Evolutionary conservation across 169 alveolate species (phyloP).

Genomic region (Eimeria maxima): DNA sequence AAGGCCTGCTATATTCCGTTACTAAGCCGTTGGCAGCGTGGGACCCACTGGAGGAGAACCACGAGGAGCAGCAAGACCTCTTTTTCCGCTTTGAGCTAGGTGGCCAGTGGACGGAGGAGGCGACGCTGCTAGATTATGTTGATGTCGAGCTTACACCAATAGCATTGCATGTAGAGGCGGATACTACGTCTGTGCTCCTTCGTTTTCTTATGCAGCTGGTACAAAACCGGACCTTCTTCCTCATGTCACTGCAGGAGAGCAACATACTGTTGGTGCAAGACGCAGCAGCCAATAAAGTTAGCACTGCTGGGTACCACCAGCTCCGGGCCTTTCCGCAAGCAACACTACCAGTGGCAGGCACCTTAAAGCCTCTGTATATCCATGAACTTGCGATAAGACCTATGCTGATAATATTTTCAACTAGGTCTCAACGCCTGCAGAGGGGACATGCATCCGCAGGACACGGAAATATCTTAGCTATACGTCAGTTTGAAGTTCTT

Average conservation of each 20-base stretch:
- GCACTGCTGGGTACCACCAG: slow-evolving; percentile 54
- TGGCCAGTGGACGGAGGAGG: slow-evolving; percentile 74
- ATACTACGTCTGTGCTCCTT: slow-evolving; percentile 78
- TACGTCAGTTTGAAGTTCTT: slow-evolving; percentile 79
- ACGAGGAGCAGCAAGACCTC: background rate
- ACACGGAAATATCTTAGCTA: slow-evolving; percentile 23
- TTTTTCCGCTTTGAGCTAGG: slow-evolving; percentile 78
- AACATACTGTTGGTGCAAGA: slow-evolving; percentile 70
- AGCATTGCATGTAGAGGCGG: slow-evolving; percentile 78
- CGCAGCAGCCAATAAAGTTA: slow-evolving; percentile 61
- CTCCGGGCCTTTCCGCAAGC: slow-evolving; percentile 77
- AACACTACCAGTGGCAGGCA: slow-evolving; percentile 7
- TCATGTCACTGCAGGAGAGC: slow-evolving; percentile 72
- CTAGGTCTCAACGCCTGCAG: slow-evolving; percentile 75
- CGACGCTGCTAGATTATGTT: slow-evolving; percentile 73
- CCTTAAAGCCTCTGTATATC: slow-evolving; percentile 71
- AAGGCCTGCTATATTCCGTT: background rate
- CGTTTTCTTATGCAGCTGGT: slow-evolving; percentile 72
- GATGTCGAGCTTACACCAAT: slow-evolving; percentile 77
- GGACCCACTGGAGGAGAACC: slow-evolving; percentile 37
- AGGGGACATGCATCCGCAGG: background rate
- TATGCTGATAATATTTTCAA: slow-evolving; percentile 55
- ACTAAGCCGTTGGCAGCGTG: background rate
- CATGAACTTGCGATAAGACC: slow-evolving; percentile 78
- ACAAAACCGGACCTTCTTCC: slow-evolving; percentile 63